These are phyloP conservation scores for Rhododendron henanense DNA, from an alignment of 148 eudicot genomes.

Conservation along the genomic window DNA sequence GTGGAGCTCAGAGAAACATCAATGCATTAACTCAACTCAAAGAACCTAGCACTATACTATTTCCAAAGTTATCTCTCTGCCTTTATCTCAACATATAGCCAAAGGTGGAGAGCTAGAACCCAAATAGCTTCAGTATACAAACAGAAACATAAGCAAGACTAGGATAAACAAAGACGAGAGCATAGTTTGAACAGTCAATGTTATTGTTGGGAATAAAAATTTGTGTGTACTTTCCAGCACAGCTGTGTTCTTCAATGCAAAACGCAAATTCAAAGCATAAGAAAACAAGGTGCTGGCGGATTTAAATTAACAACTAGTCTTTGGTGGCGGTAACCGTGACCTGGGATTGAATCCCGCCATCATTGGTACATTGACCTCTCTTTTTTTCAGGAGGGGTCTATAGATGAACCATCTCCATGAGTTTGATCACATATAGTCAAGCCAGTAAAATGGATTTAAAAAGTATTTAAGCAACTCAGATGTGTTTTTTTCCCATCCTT, in stretches of 20 bases:
- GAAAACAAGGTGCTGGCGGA: neutral
- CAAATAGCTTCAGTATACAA: neutral
- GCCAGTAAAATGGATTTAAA: neutral
- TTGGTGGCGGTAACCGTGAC: neutral
- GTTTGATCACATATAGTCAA: neutral
- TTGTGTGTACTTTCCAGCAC: neutral
- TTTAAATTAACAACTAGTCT: neutral
- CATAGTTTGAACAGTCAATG: neutral
- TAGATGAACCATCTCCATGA: neutral
- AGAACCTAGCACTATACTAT: neutral
- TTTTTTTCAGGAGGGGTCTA: neutral
- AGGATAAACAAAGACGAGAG: neutral
- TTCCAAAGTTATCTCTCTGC: neutral
- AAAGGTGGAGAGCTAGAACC: neutral
- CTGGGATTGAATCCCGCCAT: neutral
- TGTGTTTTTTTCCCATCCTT: neutral
- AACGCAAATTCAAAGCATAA: neutral
- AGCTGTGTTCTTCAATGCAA: neutral
- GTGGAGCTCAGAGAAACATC: constrained; percentile 5
- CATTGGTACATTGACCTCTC: neutral
- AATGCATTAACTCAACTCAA: neutral
- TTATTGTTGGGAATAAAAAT: neutral
- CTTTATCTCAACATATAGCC: neutral
- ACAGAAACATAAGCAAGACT: neutral
- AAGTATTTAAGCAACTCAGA: too few relatives aligned